Conservation (phyloP, 805 yeast species). For the Lipomyces yamanashiensis region DNA sequence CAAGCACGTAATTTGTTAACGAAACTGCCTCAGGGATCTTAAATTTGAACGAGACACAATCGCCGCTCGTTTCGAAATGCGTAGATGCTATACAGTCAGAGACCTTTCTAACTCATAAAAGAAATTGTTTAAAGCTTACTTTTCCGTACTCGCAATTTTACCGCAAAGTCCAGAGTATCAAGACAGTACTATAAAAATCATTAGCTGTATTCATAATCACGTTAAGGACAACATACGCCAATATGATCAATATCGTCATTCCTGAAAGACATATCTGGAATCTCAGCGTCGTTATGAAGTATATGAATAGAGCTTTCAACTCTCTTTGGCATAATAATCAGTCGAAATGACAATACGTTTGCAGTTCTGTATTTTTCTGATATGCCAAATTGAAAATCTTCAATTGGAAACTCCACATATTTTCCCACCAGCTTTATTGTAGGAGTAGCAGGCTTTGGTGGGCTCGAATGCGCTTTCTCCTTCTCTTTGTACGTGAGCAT, state of each 20-base stretch:
- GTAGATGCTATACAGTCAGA: slow-evolving; percentile 1
- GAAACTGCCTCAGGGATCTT: slow-evolving; percentile 2
- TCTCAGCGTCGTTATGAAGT: not conserved
- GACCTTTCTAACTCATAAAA: no score
- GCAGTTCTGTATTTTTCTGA: slow-evolving; percentile 4
- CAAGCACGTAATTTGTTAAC: slow-evolving; percentile 7
- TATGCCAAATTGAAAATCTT: slow-evolving; percentile 19
- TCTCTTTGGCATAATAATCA: slow-evolving; percentile 21
- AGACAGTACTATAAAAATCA: slow-evolving; percentile 20
- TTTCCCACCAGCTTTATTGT: not conserved
- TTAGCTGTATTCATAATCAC: not conserved
- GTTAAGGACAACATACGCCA: slow-evolving; percentile 1
- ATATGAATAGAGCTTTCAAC: slow-evolving; percentile 18
- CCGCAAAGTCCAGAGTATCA: slow-evolving; percentile 9
- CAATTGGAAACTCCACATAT: slow-evolving; percentile 6
- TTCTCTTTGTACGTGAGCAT: not conserved
- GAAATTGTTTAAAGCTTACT: slow-evolving; percentile 1
- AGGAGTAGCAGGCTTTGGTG: not conserved
- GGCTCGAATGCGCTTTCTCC: not conserved
- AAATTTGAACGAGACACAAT: slow-evolving; percentile 13
- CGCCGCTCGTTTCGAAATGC: slow-evolving; percentile 20
- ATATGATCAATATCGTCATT: slow-evolving; percentile 4
- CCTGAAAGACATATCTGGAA: slow-evolving; percentile 13
- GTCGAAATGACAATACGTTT: not conserved
- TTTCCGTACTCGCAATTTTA: slow-evolving; percentile 24